Base-by-base conservation (phyloP, 345 rosid genomes). In the Populus pruinosa region DNA sequence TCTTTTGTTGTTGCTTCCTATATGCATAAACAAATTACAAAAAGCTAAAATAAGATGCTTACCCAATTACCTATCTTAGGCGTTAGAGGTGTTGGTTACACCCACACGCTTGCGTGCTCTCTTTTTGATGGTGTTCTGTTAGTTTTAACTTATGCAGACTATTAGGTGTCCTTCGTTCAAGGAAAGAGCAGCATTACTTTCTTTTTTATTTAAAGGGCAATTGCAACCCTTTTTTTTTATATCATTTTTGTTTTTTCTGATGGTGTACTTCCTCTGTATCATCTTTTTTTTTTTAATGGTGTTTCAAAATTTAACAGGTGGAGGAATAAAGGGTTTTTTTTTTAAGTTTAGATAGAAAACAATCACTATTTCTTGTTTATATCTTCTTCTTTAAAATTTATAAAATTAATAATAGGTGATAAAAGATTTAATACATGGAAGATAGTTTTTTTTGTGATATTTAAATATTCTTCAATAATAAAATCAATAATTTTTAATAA, bases 41-140 rank as follows among this genome's bases (percentile, higher is more conserved):
- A 63, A 68, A 70, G 70, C 49, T 9, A 35, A 23, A 18, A 17
- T 25, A 77, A 72, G 78, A 76, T 76, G 80, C 82, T 67, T 43
- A 61, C 49, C 72, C 82, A 72, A 72, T 69, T 18, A 12, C n/a
- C 56, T 35, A 2, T 47, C 49, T 49, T 33, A 36, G 67, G 76
- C 29, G 29, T 18, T 62, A 43, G 75, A 70, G 27, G 68, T 44
- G 75, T 44, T 77, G 50, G 80, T 44, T 70, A 63, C 75, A 71
- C n/a, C 80, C 23, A 62, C 75, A 77, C 31, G 8, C 71, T 69
- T n/a, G 25, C 12, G 59, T 77, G 41, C 70, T 69, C 69, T 76
- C n/a, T 39, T 41, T 69, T 27, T 33, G 56, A 59, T 16, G 73
- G 69, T 10, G 36, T 25, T 53, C 43, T 56, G n/a, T 18, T 44